Conservation (phyloP, 2,329 filamentous ascomycete genomes). For the Penicillium occitanis region DNA sequence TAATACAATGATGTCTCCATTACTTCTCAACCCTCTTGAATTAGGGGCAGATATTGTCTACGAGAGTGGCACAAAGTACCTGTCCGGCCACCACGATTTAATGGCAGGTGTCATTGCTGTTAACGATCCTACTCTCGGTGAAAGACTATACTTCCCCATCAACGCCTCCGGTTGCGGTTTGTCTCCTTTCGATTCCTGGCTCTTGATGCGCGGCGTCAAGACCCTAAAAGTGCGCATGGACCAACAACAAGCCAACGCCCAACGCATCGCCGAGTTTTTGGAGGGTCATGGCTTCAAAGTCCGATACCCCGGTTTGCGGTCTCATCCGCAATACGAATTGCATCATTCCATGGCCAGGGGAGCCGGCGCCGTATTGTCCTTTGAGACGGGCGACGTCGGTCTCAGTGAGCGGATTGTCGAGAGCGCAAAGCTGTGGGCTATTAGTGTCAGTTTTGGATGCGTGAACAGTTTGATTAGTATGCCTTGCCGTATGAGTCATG, state of each 20-base stretch:
- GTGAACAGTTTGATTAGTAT: slow-evolving; percentile 99
- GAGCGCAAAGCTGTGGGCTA: slow-evolving; percentile 85
- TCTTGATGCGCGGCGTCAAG: slow-evolving; percentile 93
- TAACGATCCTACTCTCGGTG: slow-evolving; percentile 77
- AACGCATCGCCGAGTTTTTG: slow-evolving; percentile 87
- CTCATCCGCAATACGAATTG: slow-evolving; percentile 92
- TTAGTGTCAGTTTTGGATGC: slow-evolving; percentile 95
- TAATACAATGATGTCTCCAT: slow-evolving; percentile 97
- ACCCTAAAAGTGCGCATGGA: slow-evolving; percentile 98
- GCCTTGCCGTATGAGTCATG: slow-evolving; percentile 99
- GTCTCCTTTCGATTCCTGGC: slow-evolving; percentile 91
- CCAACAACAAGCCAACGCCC: slow-evolving; percentile 91
- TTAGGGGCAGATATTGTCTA: slow-evolving; percentile 95
- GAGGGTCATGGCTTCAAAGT: slow-evolving; percentile 91
- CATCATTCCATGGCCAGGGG: slow-evolving; percentile 95
- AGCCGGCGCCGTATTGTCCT: slow-evolving; percentile 89
- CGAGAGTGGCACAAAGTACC: slow-evolving; percentile 95
- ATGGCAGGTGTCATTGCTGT: slow-evolving; percentile 97
- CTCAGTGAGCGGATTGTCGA: slow-evolving; percentile 93
- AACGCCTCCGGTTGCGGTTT: slow-evolving; percentile 94
- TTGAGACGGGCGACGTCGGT: slow-evolving; percentile 84
- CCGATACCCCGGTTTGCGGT: slow-evolving; percentile 88
- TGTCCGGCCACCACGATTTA: slow-evolving; percentile 96
- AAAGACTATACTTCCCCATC: slow-evolving; percentile 94
- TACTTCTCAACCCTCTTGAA: slow-evolving; percentile 90